phyloP scores from a whole-genome alignment of 129 eudicot genomes.

The Logfia minima region DNA sequence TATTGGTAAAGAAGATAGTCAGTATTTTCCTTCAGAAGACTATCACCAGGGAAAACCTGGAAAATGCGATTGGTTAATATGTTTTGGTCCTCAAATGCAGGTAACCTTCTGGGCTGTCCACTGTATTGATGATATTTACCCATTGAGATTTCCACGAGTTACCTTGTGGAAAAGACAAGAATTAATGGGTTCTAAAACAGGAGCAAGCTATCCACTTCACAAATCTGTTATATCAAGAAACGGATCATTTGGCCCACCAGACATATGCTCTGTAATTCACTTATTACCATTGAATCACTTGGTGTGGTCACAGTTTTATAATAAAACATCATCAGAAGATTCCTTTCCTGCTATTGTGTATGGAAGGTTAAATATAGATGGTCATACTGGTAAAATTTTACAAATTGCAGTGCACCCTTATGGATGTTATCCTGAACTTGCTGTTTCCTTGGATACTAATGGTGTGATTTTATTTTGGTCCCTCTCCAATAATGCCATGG shows the following conservation, averaged over 20 bases:
- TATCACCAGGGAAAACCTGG: conserved; percentile 57
- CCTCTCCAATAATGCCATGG: conserved; percentile 50
- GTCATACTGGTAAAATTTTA: conserved; percentile 70
- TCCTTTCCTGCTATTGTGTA: conserved; percentile 35
- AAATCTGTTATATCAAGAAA: conserved; percentile 69
- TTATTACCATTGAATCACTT: conserved; percentile 52
- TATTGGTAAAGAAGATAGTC: conserved; percentile 40
- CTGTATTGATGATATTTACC: conserved; percentile 87
- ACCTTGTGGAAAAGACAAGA: conserved; percentile 77
- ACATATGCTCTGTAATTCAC: conserved; percentile 58
- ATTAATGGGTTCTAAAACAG: conserved; percentile 40
- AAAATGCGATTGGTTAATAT: conserved; percentile 90
- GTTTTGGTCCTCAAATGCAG: conserved; percentile 61
- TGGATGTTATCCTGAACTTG: conserved; percentile 45
- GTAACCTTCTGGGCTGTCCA: conserved; percentile 85
- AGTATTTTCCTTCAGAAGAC: conserved; percentile 47
- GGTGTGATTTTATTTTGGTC: conserved; percentile 84
- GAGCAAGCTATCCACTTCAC: conserved; percentile 44
- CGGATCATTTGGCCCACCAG: conserved; percentile 68
- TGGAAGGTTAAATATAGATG: conserved; percentile 51
- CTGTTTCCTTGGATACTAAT: conserved; percentile 68
- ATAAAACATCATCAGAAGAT: conserved; percentile 35
- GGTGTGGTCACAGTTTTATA: conserved; percentile 58
- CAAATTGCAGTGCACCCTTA: conserved; percentile 72
- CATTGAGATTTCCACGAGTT: conserved; percentile 82